Base-by-base conservation (phyloP, 1,284 basidiomycete genomes). In the Blastosporella zonata region DNA sequence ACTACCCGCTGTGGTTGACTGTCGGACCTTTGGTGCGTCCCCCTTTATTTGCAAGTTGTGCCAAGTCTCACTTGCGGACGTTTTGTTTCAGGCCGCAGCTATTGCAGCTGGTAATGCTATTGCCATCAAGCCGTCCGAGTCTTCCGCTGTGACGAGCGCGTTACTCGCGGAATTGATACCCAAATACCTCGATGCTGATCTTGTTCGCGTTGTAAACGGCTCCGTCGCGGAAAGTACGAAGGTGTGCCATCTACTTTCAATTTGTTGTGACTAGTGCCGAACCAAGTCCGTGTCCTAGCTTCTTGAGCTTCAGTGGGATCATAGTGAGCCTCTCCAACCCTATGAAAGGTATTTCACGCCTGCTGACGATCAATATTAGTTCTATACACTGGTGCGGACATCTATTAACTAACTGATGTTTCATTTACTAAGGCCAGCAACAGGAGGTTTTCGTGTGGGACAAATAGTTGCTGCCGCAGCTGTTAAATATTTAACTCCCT, bases 271-370 rank as follows among this genome's bases (percentile, higher is more conserved):
- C 34, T 38, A 6, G 3, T 23, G 10, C 42, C 47, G 21, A 28
- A 23, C 10, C 9, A 28, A 46, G 15, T 12, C 9, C 7, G 10
- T 29, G 21, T 33, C 33, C 15, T 55, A 86, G 74, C 64, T 94
- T 4, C 74, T 97, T 8, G 87, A 92, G 58, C 73, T 91, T 31
- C 80, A 77, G 46, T 97, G 92, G 90, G 93, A 88, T 56, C 91
- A 93, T 57, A 87, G 91, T 92, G 58, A 62, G 82, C 73, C 45
- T 39, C n/a, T 5, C 46, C 27, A 29, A 25, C 15, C 33, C 15
- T 31, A 9, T 9, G 13, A 36, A 34, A 27, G 10, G 7, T 4
- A n/a, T 9, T 13, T 45, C 6, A 28, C 42, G 29, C 7, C n/a
- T 6, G 37, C 22, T 41, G 6, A 49, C 20, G n/a, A 10, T 34